Evolutionary conservation across 768 basidiomycete genomes (phyloP).

Genomic region (Boletellus ananas): DNA sequence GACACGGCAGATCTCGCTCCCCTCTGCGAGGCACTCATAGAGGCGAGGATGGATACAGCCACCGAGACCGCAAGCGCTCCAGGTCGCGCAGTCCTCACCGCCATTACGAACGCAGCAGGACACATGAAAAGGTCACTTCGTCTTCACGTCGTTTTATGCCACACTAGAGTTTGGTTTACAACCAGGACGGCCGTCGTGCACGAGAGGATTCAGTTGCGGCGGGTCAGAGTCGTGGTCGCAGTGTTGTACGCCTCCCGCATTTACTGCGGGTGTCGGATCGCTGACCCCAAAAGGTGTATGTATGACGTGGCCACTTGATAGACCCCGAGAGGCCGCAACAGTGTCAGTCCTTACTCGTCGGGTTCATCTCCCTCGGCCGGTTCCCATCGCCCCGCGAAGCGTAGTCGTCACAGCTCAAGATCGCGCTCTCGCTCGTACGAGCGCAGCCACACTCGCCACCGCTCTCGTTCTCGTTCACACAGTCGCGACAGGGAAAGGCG

Average conservation of each 20-base stretch:
- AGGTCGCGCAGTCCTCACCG: conserved; percentile 21
- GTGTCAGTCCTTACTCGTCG: conserved; percentile 19
- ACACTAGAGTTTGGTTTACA: neutral
- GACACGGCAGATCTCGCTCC: conserved; percentile 24
- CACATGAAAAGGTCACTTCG: conserved; percentile 7
- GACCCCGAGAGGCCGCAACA: conserved; percentile 20
- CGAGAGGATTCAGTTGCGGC: conserved; percentile 1
- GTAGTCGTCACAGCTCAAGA: conserved; percentile 15
- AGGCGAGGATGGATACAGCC: conserved; percentile 6
- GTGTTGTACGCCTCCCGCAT: conserved; percentile 26
- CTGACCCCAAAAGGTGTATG: conserved; percentile 27
- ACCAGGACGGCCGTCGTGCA: conserved; percentile 4
- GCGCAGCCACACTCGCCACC: conserved; percentile 8
- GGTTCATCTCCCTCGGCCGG: conserved; percentile 14
- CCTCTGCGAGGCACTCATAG: conserved; percentile 11
- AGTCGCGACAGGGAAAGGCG: conserved; percentile 25
- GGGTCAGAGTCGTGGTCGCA: conserved; percentile 20
- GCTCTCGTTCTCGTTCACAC: conserved; percentile 28
- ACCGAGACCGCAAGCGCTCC: conserved; percentile 15
- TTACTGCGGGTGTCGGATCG: neutral
- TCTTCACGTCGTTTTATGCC: neutral
- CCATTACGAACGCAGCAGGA: conserved; percentile 1
- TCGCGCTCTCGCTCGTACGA: conserved; percentile 22
- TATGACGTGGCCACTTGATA: conserved; percentile 12
- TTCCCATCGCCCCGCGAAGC: conserved; percentile 13